A percentile compares a stretch with the other conserved stretches of the same genome.
These are phyloP conservation scores for Taphrina wiesneri DNA, from an alignment of 1,139 yeast species.

Conservation along the genomic window DNA sequence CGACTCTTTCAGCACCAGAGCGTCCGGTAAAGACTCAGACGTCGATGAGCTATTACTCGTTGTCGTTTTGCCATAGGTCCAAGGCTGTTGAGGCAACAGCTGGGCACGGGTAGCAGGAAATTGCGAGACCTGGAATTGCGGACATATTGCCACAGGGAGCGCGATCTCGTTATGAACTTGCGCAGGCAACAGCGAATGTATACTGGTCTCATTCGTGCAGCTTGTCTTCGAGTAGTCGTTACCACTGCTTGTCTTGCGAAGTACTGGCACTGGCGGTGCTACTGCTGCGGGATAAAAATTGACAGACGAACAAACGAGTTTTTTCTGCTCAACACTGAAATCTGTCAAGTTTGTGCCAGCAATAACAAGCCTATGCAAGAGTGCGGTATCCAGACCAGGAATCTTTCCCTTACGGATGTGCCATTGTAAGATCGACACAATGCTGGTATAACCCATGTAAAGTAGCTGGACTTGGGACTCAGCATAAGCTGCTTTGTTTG, in stretches of 20 bases:
- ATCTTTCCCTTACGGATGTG: conserved; percentile 22
- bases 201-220: neutral
- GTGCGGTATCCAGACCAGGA: conserved; percentile 2
- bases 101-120: neutral
- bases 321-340: conserved; percentile 8
- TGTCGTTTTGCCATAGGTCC: neutral
- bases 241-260: neutral
- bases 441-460: conserved; percentile 10
- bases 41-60: neutral
- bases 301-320: neutral
- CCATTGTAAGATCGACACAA: conserved; percentile 14
- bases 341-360: conserved; percentile 26
- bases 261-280: neutral
- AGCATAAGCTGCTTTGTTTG: neutral
- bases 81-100: neutral
- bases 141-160: neutral
- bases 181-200: neutral
- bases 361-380: conserved; percentile 2
- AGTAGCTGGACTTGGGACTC: conserved; percentile 19
- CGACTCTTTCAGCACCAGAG: neutral
- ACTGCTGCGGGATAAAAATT: conserved; percentile 10
- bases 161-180: neutral
- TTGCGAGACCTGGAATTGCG: neutral
- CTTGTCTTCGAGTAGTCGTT: neutral
- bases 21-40: neutral